Evolutionary conservation across 805 yeast genomes (phyloP).

Genomic region (Cyberlindnera petersonii): DNA sequence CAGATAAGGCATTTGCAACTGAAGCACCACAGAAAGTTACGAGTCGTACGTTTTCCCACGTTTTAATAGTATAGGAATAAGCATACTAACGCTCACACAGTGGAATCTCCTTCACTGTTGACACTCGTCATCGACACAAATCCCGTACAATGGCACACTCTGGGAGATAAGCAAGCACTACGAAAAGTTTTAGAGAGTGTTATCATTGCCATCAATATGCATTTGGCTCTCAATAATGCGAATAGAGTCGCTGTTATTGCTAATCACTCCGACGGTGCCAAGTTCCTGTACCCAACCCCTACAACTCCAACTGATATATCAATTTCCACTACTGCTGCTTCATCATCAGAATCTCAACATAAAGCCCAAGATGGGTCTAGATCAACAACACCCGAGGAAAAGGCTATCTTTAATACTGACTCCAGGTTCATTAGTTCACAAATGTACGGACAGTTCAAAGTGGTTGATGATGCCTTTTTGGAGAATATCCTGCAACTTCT

Average conservation of each 20-base stretch:
- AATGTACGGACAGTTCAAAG: slow-evolving; percentile 82
- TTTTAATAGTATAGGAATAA: too few species aligned
- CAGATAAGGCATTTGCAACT: slow-evolving; percentile 49
- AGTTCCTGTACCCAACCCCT: slow-evolving; percentile 61
- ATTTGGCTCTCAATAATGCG: slow-evolving; percentile 76
- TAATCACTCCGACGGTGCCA: slow-evolving; percentile 66
- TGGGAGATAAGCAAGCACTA: slow-evolving; percentile 27
- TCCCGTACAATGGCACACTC: slow-evolving; percentile 47
- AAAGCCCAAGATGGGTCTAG: slow-evolving; percentile 6
- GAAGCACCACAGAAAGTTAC: slow-evolving; percentile 25
- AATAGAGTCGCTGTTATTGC: slow-evolving; percentile 81
- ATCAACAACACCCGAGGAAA: slow-evolving; percentile 18
- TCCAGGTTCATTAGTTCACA: slow-evolving; percentile 42
- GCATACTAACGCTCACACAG: slow-evolving; percentile 28
- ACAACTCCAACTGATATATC: too few species aligned
- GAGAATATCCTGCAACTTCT: slow-evolving; percentile 47
- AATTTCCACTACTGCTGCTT: too few species aligned
- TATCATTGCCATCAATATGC: slow-evolving; percentile 80
- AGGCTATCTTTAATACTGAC: slow-evolving; percentile 6
- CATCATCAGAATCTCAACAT: too few species aligned
- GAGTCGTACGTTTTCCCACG: slow-evolving; percentile 31
- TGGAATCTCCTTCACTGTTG: slow-evolving; percentile 74
- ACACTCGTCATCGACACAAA: slow-evolving; percentile 76
- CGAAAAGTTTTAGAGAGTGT: slow-evolving; percentile 53
- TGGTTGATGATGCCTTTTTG: slow-evolving; percentile 71